Percentiles rank a stretch among this genome's conserved stretches.
Conservation (phyloP, 306 rosid species). For the Crotalaria pallida region DNA sequence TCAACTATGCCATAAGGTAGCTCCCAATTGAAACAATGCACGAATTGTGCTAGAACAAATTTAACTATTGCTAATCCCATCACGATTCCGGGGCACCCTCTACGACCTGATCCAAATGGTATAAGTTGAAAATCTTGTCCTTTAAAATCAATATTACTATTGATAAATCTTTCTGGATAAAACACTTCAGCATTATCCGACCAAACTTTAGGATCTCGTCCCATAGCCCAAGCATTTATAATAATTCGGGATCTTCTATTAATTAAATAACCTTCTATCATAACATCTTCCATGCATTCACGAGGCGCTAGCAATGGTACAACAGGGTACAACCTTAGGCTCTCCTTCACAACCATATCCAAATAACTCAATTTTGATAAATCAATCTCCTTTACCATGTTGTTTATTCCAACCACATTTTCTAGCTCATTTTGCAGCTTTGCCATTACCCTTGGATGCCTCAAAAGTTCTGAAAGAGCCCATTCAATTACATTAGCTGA, state of each 20-base stretch:
- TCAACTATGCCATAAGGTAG: background rate
- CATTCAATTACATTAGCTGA: constrained; percentile 8
- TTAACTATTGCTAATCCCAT: constrained; percentile 13
- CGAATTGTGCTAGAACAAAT: constrained; percentile 25
- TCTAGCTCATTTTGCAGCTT: constrained; percentile 26
- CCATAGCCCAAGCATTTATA: constrained; percentile 30
- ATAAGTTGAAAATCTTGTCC: constrained; percentile 25
- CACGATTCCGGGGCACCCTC: constrained; percentile 24
- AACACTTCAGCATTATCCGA: constrained; percentile 21
- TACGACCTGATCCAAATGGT: constrained; percentile 33
- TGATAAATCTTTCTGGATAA: constrained; percentile 21
- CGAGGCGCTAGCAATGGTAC: constrained; percentile 19
- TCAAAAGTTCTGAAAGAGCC: constrained; percentile 32
- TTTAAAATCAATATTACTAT: background rate
- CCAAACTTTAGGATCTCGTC: constrained; percentile 28
- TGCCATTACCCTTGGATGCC: constrained; percentile 26
- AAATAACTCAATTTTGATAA: constrained; percentile 24
- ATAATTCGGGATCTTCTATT: constrained; percentile 8
- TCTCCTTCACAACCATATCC: constrained; percentile 37
- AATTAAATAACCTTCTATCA: constrained; percentile 27
- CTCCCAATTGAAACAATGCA: constrained; percentile 38
- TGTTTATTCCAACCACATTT: constrained; percentile 20
- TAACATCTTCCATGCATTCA: constrained; percentile 18
- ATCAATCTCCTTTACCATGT: constrained; percentile 32
- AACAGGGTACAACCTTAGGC: constrained; percentile 28